Evolutionary conservation across 371 early-diverging fungal genomes (phyloP), one percentile per base, ranked within the genome.

Genomic region (Mucor sp.): DNA sequence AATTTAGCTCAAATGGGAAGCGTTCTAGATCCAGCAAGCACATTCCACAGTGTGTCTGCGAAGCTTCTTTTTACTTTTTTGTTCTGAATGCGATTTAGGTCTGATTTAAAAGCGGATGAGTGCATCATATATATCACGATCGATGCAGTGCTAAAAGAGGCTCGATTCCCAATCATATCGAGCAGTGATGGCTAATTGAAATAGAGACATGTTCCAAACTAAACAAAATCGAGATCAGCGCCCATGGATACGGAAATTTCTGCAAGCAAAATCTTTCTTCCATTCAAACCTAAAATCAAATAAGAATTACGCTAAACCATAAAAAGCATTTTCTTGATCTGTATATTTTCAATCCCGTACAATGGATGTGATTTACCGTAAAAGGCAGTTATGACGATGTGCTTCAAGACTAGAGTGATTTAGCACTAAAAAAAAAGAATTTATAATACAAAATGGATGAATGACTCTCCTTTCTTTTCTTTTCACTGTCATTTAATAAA

Each of bases 401-500:
- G 21, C 21, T 21, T 21, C 11, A 21, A 47, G n/a, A 47, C 47
- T 21, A 47, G 21, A 47, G 21, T 21, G 21, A 47, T 47, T 47
- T 47, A 47, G 47, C 21, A 21, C 47, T 9, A 47, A 47, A 47
- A 21, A 21, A 21, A 21, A 21, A 9, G 6, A 1, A 1, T 35
- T 12, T 35, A 35, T 35, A 35, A 35, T 35, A 35, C 9, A 12
- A 30, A 35, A 12, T 35, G 0, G 37, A 35, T 12, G 37, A 35
- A 12, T 58, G 4, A 30, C 30, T 23, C 58, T 30, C 32, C 43
- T 17, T 53, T 58, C 41, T 5, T 33, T 41, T 17, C 2, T 17
- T 64, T 21, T 39, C 37, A 32, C 58, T 35, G n/a, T 27, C 28
- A 47, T 57, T 64, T 60, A n/a, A n/a, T 43, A 27, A 8, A 48